A percentile compares a stretch with the other conserved stretches of the same genome.
These are phyloP conservation scores for Fusarium chaquense DNA, from an alignment of 2,329 filamentous ascomycete genomes.

Conservation along the genomic window DNA sequence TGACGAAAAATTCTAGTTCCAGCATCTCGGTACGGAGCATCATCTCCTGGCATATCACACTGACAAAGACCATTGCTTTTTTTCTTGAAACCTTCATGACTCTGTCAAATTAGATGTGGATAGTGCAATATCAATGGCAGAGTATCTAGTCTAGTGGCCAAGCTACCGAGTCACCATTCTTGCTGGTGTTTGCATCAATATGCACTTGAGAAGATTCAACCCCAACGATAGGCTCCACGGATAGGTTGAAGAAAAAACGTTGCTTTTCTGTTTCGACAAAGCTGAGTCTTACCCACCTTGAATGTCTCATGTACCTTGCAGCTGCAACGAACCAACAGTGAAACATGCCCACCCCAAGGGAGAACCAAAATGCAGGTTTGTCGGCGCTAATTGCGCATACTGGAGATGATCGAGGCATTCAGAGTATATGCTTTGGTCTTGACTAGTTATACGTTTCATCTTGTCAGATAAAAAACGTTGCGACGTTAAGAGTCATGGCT, in stretches of 20 bases:
- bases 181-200: background rate
- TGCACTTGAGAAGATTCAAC: background rate
- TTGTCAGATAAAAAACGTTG: background rate
- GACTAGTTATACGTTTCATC: conserved; percentile 10
- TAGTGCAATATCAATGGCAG: background rate
- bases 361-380: conserved; percentile 14
- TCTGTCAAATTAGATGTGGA: conserved; percentile 9
- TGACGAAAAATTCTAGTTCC: background rate
- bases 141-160: background rate
- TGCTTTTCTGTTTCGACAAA: conserved; percentile 1
- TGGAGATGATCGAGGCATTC: background rate
- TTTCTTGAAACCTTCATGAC: conserved; percentile 1
- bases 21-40: conserved; percentile 1
- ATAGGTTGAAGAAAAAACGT: background rate
- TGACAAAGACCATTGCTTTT: background rate
- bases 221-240: background rate
- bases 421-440: background rate
- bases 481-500: background rate
- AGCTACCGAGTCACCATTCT: background rate
- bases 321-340: conserved; percentile 20
- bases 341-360: conserved; percentile 31
- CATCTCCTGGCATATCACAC: background rate
- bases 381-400: background rate
- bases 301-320: conserved; percentile 42
- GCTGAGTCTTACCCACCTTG: background rate